Percentiles rank a stretch among this genome's conserved stretches.
phyloP scores from a whole-genome alignment of 2,329 filamentous ascomycete genomes.

The Aspergillus piperis region DNA sequence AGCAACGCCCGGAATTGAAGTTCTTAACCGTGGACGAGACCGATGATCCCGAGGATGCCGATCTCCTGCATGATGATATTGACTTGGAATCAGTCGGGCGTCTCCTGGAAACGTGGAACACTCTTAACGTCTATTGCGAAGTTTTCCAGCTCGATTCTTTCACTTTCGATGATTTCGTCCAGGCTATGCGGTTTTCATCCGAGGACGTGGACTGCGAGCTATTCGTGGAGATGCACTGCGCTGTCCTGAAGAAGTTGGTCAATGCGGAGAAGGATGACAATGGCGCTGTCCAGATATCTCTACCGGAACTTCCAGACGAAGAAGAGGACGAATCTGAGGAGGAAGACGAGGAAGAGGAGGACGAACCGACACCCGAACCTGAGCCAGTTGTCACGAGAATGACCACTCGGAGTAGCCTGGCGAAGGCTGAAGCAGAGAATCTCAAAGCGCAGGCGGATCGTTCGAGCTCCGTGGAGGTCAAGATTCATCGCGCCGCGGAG shows the following conservation, averaged over 20 bases:
- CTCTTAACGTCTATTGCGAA: constrained; percentile 95
- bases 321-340: constrained; percentile 67
- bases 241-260: constrained; percentile 83
- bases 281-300: constrained; percentile 74
- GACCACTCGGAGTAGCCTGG: constrained; percentile 81
- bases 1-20: constrained; percentile 72
- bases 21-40: constrained; percentile 71
- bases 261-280: constrained; percentile 68
- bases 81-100: constrained; percentile 82
- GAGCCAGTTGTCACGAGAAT: constrained; percentile 65
- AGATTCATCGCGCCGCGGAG: constrained; percentile 64
- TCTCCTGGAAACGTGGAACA: constrained; percentile 91
- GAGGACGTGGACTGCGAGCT: constrained; percentile 77
- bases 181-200: constrained; percentile 78
- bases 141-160: constrained; percentile 94
- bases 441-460: constrained; percentile 61
- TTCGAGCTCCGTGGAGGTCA: constrained; percentile 34
- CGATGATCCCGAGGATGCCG: constrained; percentile 50
- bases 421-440: constrained; percentile 74
- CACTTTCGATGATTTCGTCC: constrained; percentile 93
- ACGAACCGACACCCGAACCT: constrained; percentile 68
- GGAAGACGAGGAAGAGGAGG: constrained; percentile 59
- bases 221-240: constrained; percentile 87
- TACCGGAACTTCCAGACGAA: constrained; percentile 73
- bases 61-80: constrained; percentile 55